Conservation (phyloP, 1,284 basidiomycete species). For the Gomphus bonarii region DNA sequence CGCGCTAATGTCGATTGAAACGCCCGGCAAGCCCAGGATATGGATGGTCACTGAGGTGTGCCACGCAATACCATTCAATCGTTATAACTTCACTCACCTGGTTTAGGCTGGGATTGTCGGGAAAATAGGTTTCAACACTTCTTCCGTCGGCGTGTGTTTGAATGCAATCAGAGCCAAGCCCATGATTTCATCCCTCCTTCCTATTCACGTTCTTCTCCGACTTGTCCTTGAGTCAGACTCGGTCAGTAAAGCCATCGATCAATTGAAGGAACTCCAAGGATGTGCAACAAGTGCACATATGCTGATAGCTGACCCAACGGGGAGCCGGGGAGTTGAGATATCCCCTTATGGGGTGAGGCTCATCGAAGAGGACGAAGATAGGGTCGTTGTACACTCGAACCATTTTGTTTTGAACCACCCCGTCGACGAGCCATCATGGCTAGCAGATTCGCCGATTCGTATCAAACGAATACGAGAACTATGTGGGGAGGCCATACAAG, state of each 20-base stretch:
- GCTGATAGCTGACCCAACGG: constrained; percentile 23
- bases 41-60: constrained; percentile 28
- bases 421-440: constrained; percentile 25
- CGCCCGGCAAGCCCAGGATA: constrained; percentile 23
- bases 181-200: constrained; percentile 21
- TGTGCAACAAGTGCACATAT: constrained; percentile 26
- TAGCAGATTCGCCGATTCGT: constrained; percentile 22
- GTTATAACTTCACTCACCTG: neutral
- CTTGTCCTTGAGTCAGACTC: constrained; percentile 25
- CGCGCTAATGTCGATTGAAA: constrained; percentile 22
- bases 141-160: constrained; percentile 26
- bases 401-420: constrained; percentile 26
- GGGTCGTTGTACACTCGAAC: constrained; percentile 26
- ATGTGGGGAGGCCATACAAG: constrained; percentile 15
- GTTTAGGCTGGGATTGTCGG: constrained; percentile 28
- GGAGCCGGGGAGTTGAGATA: constrained; percentile 23
- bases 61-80: neutral
- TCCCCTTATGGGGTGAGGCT: constrained; percentile 22
- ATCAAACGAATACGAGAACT: constrained; percentile 21
- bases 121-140: constrained; percentile 29
- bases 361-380: constrained; percentile 20
- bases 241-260: constrained; percentile 19
- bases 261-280: constrained; percentile 23
- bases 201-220: constrained; percentile 26
- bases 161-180: constrained; percentile 28